Conservation (phyloP, 225 moss, liverwort and hornwort species). For the Thuidium tamariscinum region DNA sequence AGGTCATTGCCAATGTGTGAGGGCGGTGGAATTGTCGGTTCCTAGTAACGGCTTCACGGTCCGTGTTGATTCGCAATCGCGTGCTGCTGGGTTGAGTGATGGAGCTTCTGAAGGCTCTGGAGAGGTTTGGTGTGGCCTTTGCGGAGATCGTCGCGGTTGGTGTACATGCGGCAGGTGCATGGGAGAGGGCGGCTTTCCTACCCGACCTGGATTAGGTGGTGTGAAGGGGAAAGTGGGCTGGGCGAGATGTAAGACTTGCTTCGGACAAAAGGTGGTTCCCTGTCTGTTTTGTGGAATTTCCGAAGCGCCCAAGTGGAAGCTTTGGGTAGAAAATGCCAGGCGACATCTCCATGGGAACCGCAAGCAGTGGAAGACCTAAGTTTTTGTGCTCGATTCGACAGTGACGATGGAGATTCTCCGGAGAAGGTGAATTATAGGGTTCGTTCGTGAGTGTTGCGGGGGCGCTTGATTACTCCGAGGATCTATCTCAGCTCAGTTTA, state of each 20-base stretch:
- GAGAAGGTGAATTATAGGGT: neutral
- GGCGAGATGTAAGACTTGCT: constrained; percentile 67
- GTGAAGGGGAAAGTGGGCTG: constrained; percentile 66
- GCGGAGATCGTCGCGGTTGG: constrained; percentile 56
- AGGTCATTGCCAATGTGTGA: neutral
- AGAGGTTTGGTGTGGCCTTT: constrained; percentile 57
- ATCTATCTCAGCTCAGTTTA: neutral
- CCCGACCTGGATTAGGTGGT: constrained; percentile 60
- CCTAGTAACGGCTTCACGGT: neutral
- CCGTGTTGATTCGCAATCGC: neutral
- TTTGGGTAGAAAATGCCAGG: constrained; percentile 15
- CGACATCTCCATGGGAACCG: neutral
- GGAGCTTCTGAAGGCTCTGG: neutral
- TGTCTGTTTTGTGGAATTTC: constrained; percentile 46
- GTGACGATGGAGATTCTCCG: neutral
- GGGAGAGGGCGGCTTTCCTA: constrained; percentile 64
- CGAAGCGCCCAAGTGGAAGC: constrained; percentile 19
- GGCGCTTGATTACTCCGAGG: neutral
- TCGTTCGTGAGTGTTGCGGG: neutral
- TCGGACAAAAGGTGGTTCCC: constrained; percentile 32
- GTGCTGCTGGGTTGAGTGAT: neutral
- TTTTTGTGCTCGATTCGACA: neutral
- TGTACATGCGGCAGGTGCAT: constrained; percentile 62
- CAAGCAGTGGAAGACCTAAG: neutral
- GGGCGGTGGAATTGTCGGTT: neutral